A percentile compares a stretch with the other conserved stretches of the same genome.
Evolutionary conservation across 2,329 filamentous ascomycete species (phyloP).

Genomic region (Zymoseptoria crescenta): DNA sequence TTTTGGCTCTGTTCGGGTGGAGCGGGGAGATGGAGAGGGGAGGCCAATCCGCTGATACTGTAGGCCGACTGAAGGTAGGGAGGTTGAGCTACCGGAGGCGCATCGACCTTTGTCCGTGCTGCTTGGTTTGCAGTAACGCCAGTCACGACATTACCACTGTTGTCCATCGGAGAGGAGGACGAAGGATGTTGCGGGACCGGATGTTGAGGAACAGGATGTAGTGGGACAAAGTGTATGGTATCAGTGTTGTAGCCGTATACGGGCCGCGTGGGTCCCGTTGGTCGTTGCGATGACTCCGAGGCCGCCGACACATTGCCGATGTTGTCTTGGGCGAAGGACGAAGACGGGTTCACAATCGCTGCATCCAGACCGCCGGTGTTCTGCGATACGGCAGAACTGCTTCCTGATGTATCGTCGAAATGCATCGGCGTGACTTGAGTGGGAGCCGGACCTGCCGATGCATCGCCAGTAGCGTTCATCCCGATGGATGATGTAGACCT

Average conservation of each 20-base stretch:
- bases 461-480: not conserved
- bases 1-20: not conserved
- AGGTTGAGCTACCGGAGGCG: not conserved
- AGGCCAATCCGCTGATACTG: not conserved
- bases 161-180: not conserved
- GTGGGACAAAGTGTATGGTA: too few relatives aligned
- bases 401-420: too few relatives aligned
- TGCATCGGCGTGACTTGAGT: not conserved
- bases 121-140: not conserved
- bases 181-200: not conserved
- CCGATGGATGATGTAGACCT: too few relatives aligned
- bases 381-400: not conserved
- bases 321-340: not conserved
- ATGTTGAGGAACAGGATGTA: too few relatives aligned
- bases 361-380: not conserved
- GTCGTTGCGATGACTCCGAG: not conserved
- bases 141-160: not conserved
- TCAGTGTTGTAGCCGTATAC: too few relatives aligned
- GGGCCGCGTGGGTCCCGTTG: too few relatives aligned
- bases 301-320: not conserved
- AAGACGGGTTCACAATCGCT: not conserved
- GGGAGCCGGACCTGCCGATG: not conserved
- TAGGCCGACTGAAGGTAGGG: not conserved
- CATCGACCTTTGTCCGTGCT: not conserved
- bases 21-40: not conserved